These are phyloP conservation scores for Gossypium laxum DNA, from an alignment of 441 rosid genomes.

Conservation along the genomic window DNA sequence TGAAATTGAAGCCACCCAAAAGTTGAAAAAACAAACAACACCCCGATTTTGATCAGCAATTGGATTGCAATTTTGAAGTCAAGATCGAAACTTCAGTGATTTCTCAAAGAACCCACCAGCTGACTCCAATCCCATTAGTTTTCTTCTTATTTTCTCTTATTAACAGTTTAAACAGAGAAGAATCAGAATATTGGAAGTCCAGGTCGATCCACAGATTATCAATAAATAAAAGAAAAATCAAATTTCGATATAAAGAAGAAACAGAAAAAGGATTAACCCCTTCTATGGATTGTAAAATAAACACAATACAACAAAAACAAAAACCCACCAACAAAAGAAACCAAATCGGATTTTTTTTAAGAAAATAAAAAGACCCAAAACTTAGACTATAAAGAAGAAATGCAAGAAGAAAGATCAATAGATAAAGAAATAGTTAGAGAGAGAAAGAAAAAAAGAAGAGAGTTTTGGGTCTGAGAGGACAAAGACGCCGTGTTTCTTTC, in stretches of 20 bases:
- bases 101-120: slow-evolving; percentile 43
- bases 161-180: not conserved
- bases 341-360: not conserved
- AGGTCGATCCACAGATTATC: slow-evolving; percentile 11
- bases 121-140: slow-evolving; percentile 66
- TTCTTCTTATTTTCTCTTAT: not conserved
- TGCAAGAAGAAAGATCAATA: not conserved
- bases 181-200: slow-evolving; percentile 7
- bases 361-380: not conserved
- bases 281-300: not conserved
- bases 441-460: not conserved
- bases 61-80: slow-evolving; percentile 14
- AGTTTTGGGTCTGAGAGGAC: slow-evolving; percentile 11
- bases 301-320: not conserved
- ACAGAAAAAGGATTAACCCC: not conserved
- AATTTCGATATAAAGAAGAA: not conserved
- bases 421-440: slow-evolving; percentile 3
- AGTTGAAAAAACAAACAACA: not conserved
- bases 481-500: slow-evolving; percentile 20
- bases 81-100: slow-evolving; percentile 20
- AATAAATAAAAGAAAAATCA: not conserved
- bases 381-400: not conserved
- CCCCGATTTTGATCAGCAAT: slow-evolving; percentile 25
- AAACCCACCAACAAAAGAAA: not conserved
- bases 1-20: not conserved